Evolutionary conservation across 805 yeast genomes (phyloP).

Genomic region (Pichia gijzeniarum): DNA sequence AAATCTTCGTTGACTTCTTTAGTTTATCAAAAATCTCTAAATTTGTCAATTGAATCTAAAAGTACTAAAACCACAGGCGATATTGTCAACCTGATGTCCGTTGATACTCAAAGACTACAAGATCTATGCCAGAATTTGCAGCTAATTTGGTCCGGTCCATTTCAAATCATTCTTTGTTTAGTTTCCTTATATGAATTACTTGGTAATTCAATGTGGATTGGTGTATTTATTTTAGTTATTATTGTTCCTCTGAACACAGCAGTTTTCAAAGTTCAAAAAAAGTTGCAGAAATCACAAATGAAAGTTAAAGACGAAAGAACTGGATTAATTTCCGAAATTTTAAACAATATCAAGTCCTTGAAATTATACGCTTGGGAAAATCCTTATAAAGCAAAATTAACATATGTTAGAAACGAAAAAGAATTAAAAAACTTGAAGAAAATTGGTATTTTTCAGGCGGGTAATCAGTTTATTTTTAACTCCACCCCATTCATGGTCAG

Average conservation of each 20-base stretch:
- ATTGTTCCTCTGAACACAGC: constrained; percentile 76
- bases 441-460: constrained; percentile 68
- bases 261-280: constrained; percentile 62
- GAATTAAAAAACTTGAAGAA: constrained; percentile 71
- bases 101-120: constrained; percentile 84
- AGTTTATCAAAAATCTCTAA: constrained; percentile 62
- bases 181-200: constrained; percentile 62
- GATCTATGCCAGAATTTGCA: constrained; percentile 75
- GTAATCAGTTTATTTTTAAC: constrained; percentile 70
- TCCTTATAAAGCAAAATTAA: constrained; percentile 70
- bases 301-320: constrained; percentile 86
- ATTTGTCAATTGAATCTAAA: constrained; percentile 64
- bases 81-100: constrained; percentile 90
- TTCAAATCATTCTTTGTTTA: constrained; percentile 75
- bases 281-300: constrained; percentile 81
- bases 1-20: constrained; percentile 63
- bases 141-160: constrained; percentile 88
- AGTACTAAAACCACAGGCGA: constrained; percentile 80
- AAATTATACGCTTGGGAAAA: constrained; percentile 95
- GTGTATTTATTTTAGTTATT: constrained; percentile 69
- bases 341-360: constrained; percentile 86
- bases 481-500: constrained; percentile 87
- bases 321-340: constrained; percentile 77
- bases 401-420: constrained; percentile 78
- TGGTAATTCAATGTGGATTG: constrained; percentile 95